These are phyloP conservation scores for Boletus bicolor DNA, from an alignment of 768 basidiomycete species.

Conservation along the genomic window DNA sequence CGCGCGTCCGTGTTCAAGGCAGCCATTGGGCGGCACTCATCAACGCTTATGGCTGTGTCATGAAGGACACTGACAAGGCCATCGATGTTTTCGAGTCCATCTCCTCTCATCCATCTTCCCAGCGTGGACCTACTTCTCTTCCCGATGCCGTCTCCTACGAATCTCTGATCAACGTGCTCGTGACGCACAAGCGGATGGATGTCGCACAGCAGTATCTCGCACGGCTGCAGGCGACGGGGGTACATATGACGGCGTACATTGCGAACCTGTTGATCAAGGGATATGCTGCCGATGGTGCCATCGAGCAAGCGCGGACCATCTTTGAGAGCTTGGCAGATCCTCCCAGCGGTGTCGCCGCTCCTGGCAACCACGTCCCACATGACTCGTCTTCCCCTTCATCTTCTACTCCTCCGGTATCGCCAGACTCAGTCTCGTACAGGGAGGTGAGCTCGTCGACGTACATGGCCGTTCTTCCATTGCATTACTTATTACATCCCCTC, in stretches of 20 bases:
- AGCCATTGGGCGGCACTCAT: conserved; percentile 83
- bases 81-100: conserved; percentile 77
- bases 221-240: conserved; percentile 56
- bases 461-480: neutral
- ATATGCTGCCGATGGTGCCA: conserved; percentile 61
- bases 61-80: conserved; percentile 75
- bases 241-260: conserved; percentile 94
- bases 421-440: conserved; percentile 38
- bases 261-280: conserved; percentile 66
- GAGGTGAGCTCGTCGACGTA: conserved; percentile 19
- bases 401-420: conserved; percentile 35
- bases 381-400: conserved; percentile 33
- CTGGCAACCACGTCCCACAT: conserved; percentile 83
- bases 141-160: conserved; percentile 89
- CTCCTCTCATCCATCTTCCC: conserved; percentile 46
- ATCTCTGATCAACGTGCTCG: conserved; percentile 82
- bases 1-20: conserved; percentile 36
- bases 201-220: conserved; percentile 66
- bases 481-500: neutral
- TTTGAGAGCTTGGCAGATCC: conserved; percentile 85
- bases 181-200: conserved; percentile 74
- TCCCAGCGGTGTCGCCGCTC: conserved; percentile 78
- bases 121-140: conserved; percentile 30
- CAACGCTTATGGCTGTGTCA: conserved; percentile 81
- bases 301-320: conserved; percentile 67